A percentile compares a stretch with the other conserved stretches of the same genome.
These are phyloP conservation scores for Starmerella davenportii DNA, from an alignment of 805 yeast species.

Conservation along the genomic window DNA sequence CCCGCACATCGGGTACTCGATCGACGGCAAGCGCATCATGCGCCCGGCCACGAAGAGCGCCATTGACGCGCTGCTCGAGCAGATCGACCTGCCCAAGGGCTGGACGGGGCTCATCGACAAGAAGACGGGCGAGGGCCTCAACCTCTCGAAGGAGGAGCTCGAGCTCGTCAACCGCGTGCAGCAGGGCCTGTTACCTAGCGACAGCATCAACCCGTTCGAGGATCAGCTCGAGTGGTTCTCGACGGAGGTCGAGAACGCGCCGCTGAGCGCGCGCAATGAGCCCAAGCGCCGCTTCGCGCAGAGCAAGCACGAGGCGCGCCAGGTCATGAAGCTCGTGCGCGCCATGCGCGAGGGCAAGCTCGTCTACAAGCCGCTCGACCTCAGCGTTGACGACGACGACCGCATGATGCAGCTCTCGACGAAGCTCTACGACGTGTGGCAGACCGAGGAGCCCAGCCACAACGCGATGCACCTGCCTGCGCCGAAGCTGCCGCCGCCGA, in stretches of 20 bases:
- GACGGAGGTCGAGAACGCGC: slow-evolving; percentile 59
- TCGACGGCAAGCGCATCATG: slow-evolving; percentile 95
- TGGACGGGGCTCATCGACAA: slow-evolving; percentile 95
- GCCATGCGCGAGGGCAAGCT: slow-evolving; percentile 95
- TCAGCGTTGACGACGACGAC: slow-evolving; percentile 32
- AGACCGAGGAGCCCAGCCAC: slow-evolving; percentile 36
- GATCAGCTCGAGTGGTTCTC: slow-evolving; percentile 95
- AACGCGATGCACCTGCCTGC: slow-evolving; percentile 83
- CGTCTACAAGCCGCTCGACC: slow-evolving; percentile 49
- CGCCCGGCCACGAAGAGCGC: slow-evolving; percentile 97
- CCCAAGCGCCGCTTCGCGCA: slow-evolving; percentile 95
- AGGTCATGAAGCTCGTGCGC: slow-evolving; percentile 86
- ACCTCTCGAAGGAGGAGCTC: slow-evolving; percentile 70
- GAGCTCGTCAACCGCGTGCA: slow-evolving; percentile 77
- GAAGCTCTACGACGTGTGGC: slow-evolving; percentile 64
- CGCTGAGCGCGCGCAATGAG: slow-evolving; percentile 83
- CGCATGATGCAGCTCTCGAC: slow-evolving; percentile 23
- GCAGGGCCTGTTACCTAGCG: slow-evolving; percentile 68
- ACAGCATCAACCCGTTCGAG: slow-evolving; percentile 67
- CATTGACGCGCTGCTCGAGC: slow-evolving; percentile 70
- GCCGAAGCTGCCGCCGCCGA: slow-evolving; percentile 89
- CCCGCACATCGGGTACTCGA: slow-evolving; percentile 94
- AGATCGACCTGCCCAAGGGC: slow-evolving; percentile 89
- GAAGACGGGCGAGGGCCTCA: slow-evolving; percentile 68
- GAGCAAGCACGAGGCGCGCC: slow-evolving; percentile 88